Evolutionary conservation across 2,329 filamentous ascomycete species (phyloP).

Genomic region (Malbranchea cinnamomea): DNA sequence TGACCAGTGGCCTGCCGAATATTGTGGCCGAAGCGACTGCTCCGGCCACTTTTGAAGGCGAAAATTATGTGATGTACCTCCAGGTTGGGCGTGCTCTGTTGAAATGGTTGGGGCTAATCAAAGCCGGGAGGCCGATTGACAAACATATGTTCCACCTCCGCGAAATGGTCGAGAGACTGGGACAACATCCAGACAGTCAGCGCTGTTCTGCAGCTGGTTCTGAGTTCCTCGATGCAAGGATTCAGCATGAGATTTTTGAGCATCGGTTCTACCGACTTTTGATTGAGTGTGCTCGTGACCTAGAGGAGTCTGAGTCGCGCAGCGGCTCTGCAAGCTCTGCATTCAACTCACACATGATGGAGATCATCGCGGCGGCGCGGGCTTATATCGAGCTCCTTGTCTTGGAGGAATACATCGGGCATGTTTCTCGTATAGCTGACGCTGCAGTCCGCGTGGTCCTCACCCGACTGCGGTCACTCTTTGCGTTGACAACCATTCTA

Average conservation of each 20-base stretch:
- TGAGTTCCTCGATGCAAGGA: slow-evolving; percentile 10
- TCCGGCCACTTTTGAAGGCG: slow-evolving; percentile 22
- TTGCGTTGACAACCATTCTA: slow-evolving; percentile 11
- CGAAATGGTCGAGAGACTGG: slow-evolving; percentile 1
- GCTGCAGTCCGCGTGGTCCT: slow-evolving; percentile 7
- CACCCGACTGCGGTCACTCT: slow-evolving; percentile 9
- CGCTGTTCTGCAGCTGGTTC: slow-evolving; percentile 8
- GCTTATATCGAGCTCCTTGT: slow-evolving; percentile 17
- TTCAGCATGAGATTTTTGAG: slow-evolving; percentile 15
- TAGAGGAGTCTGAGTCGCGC: slow-evolving; percentile 5
- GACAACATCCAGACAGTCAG: neutral
- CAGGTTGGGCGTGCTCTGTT: slow-evolving; percentile 20
- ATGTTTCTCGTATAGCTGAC: slow-evolving; percentile 5
- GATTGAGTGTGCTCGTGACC: slow-evolving; percentile 3
- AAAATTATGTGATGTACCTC: slow-evolving; percentile 28
- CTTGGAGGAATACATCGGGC: slow-evolving; percentile 11
- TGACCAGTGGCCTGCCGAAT: slow-evolving; percentile 19
- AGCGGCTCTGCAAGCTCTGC: slow-evolving; percentile 9
- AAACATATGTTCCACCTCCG: slow-evolving; percentile 1
- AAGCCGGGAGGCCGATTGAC: slow-evolving; percentile 6
- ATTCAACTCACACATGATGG: slow-evolving; percentile 17
- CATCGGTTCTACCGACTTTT: slow-evolving; percentile 13
- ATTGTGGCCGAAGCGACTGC: slow-evolving; percentile 16
- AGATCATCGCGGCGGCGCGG: slow-evolving; percentile 13
- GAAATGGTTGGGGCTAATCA: slow-evolving; percentile 6